Evolutionary conservation across 768 basidiomycete species (phyloP).

Genomic region (Favolaschia claudopus): DNA sequence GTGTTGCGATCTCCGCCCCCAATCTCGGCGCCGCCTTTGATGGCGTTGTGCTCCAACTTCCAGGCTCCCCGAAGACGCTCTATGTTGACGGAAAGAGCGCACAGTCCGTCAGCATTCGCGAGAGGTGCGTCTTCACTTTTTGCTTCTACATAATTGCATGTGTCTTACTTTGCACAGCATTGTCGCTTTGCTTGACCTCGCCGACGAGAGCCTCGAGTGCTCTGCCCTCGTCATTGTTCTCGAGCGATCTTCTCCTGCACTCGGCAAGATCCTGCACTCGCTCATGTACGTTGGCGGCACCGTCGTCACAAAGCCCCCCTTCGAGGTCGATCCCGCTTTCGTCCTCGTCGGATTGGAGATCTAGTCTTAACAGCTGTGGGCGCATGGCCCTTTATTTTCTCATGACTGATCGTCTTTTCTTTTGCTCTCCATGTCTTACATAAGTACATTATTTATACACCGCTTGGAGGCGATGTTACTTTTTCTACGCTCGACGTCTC

Average conservation of each 20-base stretch:
- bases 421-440: too few species aligned
- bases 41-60: slow-evolving; percentile 79
- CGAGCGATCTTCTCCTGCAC: slow-evolving; percentile 72
- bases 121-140: slow-evolving; percentile 63
- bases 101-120: slow-evolving; percentile 78
- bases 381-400: not conserved
- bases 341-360: slow-evolving; percentile 90
- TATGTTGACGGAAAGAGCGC: slow-evolving; percentile 89
- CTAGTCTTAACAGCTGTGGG: slow-evolving; percentile 37
- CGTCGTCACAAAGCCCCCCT: slow-evolving; percentile 83
- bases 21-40: slow-evolving; percentile 76
- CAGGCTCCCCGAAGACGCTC: slow-evolving; percentile 74
- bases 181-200: slow-evolving; percentile 86
- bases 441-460: slow-evolving; percentile 21
- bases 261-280: slow-evolving; percentile 83
- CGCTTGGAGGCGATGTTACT: slow-evolving; percentile 13
- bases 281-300: slow-evolving; percentile 93
- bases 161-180: slow-evolving; percentile 55
- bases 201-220: slow-evolving; percentile 84
- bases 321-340: slow-evolving; percentile 77
- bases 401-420: slow-evolving; percentile 10
- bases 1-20: slow-evolving; percentile 75
- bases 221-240: slow-evolving; percentile 81
- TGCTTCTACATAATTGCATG: not conserved
- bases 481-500: not conserved